Percentiles rank a stretch among this genome's conserved stretches.
These are phyloP conservation scores for Alternaria brassicae DNA, from an alignment of 2,329 filamentous ascomycete genomes.

Conservation along the genomic window DNA sequence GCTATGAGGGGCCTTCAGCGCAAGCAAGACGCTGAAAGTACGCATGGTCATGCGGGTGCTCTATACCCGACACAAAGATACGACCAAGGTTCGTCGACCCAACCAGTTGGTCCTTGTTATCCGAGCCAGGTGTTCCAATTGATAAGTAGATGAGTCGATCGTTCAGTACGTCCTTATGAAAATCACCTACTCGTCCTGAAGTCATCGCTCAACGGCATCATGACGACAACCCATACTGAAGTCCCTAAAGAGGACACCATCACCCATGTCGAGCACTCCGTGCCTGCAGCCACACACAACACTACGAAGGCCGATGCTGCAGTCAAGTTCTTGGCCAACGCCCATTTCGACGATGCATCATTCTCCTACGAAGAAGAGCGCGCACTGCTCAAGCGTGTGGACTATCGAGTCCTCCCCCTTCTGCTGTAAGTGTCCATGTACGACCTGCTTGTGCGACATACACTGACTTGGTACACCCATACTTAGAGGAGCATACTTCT, in stretches of 20 bases:
- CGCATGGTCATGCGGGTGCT: not conserved
- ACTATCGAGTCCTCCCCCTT: slow-evolving; percentile 59
- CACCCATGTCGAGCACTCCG: slow-evolving; percentile 22
- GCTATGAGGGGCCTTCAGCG: not conserved
- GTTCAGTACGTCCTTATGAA: not conserved
- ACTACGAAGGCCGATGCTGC: slow-evolving; percentile 51
- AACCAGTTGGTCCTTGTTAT: slow-evolving; percentile 6
- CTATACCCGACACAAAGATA: not conserved
- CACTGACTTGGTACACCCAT: not conserved
- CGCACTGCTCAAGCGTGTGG: slow-evolving; percentile 59
- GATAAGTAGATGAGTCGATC: slow-evolving; percentile 7
- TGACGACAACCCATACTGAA: slow-evolving; percentile 11
- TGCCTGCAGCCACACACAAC: not conserved
- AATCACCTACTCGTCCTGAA: not conserved
- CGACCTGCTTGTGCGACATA: not conserved
- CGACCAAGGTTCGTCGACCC: not conserved
- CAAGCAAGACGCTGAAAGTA: not conserved
- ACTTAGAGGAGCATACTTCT: slow-evolving; percentile 62
- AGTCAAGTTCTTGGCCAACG: slow-evolving; percentile 54
- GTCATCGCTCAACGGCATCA: not conserved
- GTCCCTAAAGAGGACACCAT: slow-evolving; percentile 23
- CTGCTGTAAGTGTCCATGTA: slow-evolving; percentile 52
- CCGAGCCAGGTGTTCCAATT: not conserved
- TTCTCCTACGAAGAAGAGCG: slow-evolving; percentile 61
- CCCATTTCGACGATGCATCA: slow-evolving; percentile 46